These are phyloP conservation scores for Prunus salicina DNA, from an alignment of 306 rosid genomes.

Conservation along the genomic window DNA sequence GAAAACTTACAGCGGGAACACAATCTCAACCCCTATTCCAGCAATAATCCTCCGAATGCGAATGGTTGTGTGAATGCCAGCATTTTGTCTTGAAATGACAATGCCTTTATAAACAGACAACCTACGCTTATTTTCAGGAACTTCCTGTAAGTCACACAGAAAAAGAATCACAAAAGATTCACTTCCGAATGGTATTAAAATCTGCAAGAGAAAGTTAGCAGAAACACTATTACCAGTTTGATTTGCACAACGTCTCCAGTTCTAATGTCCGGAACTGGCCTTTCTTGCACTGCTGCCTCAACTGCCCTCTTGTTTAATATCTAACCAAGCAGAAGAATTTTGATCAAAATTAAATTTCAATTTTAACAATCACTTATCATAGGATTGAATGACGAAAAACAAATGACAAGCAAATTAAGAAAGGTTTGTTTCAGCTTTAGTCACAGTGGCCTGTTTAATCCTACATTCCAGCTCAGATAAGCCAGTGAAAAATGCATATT, in stretches of 20 bases:
- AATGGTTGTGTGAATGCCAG: conserved; percentile 92
- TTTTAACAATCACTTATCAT: background rate
- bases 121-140: conserved; percentile 92
- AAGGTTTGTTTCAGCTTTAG: background rate
- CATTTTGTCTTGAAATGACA: conserved; percentile 89
- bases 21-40: conserved; percentile 92
- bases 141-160: conserved; percentile 57
- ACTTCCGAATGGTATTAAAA: background rate
- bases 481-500: background rate
- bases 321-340: conserved; percentile 38
- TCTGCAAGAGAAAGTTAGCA: background rate
- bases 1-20: conserved; percentile 79
- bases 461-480: background rate
- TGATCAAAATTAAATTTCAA: background rate
- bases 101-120: conserved; percentile 84
- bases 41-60: conserved; percentile 90
- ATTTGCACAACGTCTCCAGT: conserved; percentile 85
- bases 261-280: conserved; percentile 79
- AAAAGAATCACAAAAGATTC: conserved; percentile 25
- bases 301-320: conserved; percentile 76
- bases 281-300: conserved; percentile 70
- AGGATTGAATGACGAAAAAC: background rate
- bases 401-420: background rate
- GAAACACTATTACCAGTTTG: conserved; percentile 61
- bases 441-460: background rate